Percentiles rank a stretch among this genome's conserved stretches.
These are phyloP conservation scores for Mycena pura DNA, from an alignment of 768 basidiomycete genomes.

Conservation along the genomic window DNA sequence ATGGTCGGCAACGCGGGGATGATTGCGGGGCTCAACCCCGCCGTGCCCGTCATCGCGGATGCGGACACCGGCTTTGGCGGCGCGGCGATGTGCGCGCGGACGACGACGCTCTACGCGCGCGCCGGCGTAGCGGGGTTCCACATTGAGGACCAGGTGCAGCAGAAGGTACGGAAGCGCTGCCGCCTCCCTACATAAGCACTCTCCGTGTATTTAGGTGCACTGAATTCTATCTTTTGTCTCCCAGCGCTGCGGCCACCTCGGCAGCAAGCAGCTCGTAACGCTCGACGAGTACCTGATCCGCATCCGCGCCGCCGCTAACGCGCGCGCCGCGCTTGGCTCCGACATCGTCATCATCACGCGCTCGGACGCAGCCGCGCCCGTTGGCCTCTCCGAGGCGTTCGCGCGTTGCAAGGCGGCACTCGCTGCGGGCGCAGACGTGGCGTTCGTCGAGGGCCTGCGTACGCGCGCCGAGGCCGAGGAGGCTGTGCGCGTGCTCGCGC, in stretches of 20 bases:
- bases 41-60: constrained; percentile 59
- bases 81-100: constrained; percentile 62
- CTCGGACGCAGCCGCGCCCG: constrained; percentile 48
- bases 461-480: constrained; percentile 44
- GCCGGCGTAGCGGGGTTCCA: constrained; percentile 60
- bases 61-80: constrained; percentile 66
- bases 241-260: constrained; percentile 57
- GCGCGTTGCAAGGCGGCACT: constrained; percentile 47
- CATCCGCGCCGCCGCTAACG: constrained; percentile 58
- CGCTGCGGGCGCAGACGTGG: constrained; percentile 45
- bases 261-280: constrained; percentile 60
- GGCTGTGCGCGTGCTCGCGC: constrained; percentile 38
- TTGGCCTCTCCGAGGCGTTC: constrained; percentile 50
- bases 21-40: constrained; percentile 55
- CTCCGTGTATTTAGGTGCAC: not conserved
- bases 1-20: constrained; percentile 45
- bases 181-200: not conserved
- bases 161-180: constrained; percentile 13
- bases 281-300: constrained; percentile 56
- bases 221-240: constrained; percentile 43
- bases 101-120: constrained; percentile 54
- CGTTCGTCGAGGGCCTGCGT: constrained; percentile 52
- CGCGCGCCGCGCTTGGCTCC: constrained; percentile 50
- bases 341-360: constrained; percentile 43
- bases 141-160: constrained; percentile 61